Evolutionary conservation across 495 filamentous ascomycete species (phyloP).

Genomic region (Haplographium delicatum): DNA sequence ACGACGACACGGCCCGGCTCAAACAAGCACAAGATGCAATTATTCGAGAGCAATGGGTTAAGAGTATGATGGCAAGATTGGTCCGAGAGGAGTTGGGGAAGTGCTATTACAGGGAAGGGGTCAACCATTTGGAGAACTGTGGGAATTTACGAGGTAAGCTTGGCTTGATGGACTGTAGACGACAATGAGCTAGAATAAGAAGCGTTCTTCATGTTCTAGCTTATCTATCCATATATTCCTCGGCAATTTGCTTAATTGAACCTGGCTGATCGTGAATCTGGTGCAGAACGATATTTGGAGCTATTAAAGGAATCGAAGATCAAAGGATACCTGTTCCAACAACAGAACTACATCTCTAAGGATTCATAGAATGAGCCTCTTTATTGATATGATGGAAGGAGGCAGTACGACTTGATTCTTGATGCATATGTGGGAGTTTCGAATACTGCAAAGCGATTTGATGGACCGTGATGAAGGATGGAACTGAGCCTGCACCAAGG

Average conservation of each 20-base stretch:
- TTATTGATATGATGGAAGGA: too few species aligned
- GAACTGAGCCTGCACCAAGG: too few species aligned
- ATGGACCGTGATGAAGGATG: too few species aligned
- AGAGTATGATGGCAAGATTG: conserved; percentile 92
- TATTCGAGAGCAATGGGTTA: conserved; percentile 95
- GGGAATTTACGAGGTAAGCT: conserved; percentile 80
- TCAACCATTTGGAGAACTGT: conserved; percentile 98
- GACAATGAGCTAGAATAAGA: too few species aligned
- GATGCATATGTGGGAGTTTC: too few species aligned
- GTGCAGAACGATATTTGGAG: conserved; percentile 85
- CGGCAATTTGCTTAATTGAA: too few species aligned
- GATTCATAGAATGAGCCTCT: too few species aligned
- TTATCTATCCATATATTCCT: too few species aligned
- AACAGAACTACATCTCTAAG: conserved; percentile 77
- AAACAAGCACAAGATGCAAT: conserved; percentile 94
- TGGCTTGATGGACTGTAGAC: too few species aligned
- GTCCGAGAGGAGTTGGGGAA: conserved; percentile 92
- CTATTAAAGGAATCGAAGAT: conserved; percentile 78
- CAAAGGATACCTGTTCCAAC: conserved; percentile 83
- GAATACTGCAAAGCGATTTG: too few species aligned
- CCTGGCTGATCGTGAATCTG: neutral
- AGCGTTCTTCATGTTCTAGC: too few species aligned
- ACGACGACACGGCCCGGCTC: conserved; percentile 79
- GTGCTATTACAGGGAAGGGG: conserved; percentile 90
- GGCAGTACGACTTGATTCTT: too few species aligned